These are phyloP conservation scores for Irpex sp. DNA, from an alignment of 1,284 basidiomycete species.

Conservation along the genomic window DNA sequence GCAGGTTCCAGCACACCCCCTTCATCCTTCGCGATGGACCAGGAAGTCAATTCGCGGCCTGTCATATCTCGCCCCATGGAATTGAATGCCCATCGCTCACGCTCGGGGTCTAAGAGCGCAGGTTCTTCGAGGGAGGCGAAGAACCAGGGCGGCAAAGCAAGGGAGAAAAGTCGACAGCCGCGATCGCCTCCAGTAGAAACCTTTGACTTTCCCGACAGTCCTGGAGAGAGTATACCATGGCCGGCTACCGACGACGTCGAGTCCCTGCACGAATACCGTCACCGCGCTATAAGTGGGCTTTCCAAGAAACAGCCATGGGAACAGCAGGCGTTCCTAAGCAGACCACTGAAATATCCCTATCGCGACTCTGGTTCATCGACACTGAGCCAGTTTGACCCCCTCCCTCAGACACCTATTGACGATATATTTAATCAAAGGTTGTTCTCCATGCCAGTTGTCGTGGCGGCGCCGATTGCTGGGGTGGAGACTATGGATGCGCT, in stretches of 20 bases:
- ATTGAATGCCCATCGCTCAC: constrained; percentile 15
- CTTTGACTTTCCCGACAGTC: constrained; percentile 31
- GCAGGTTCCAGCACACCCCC: constrained; percentile 6
- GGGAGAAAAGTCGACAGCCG: constrained; percentile 6
- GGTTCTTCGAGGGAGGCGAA: constrained; percentile 19
- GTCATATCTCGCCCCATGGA: constrained; percentile 21
- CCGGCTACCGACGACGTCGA: constrained; percentile 19
- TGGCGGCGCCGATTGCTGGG: constrained; percentile 70
- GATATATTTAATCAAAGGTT: constrained; percentile 41
- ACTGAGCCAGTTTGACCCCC: constrained; percentile 54
- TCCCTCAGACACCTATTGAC: constrained; percentile 67
- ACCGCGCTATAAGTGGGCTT: constrained; percentile 6
- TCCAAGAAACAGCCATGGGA: constrained; percentile 45
- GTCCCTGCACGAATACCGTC: constrained; percentile 3
- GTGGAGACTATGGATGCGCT: constrained; percentile 84
- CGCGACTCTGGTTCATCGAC: constrained; percentile 64
- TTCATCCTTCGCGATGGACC: constrained; percentile 22
- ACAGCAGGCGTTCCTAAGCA: constrained; percentile 28
- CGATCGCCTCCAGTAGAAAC: constrained; percentile 10
- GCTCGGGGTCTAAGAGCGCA: constrained; percentile 21
- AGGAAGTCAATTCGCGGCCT: constrained; percentile 20
- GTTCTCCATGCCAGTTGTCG: constrained; percentile 59
- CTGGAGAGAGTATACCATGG: constrained; percentile 35
- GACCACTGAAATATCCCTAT: constrained; percentile 32
- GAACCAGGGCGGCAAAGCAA: constrained; percentile 11